Evolutionary conservation across 495 filamentous ascomycete species (phyloP), one percentile per base, ranked within the genome.

Genomic region (Podospora appendiculata): DNA sequence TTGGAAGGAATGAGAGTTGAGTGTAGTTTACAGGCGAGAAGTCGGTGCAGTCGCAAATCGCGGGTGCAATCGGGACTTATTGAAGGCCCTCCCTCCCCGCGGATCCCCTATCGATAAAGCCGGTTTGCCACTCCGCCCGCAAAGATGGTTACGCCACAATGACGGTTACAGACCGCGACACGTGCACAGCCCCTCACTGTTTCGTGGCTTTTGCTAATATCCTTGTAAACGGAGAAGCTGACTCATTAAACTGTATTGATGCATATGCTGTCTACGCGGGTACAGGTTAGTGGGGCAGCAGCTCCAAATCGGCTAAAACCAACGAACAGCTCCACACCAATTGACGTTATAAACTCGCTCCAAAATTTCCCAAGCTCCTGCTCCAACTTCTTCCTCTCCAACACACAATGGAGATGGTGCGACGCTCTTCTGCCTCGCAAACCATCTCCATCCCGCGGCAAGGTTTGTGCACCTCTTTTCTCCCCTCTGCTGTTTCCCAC

Each of bases 391-490:
- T 53, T 47, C 54, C 48, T 40, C 50, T 51, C 39, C 33, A 36
- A 17, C 32, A 16, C 33, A 25, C 25, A 25, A 25, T 25, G 25
- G 25, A 25, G 25, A 25, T 25, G 25, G 25, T 25, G 25, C 25
- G 25, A 25, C 50, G 53, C 49, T 51, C 53, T 56, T 51, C 50
- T 18, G 32, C 53, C 52, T 49, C 48, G 41, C 39, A 41, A 51
- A 48, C 40, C 50, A 45, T 41, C 8, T 47, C 18, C 9, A 11
- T 45, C 25, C 2, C 25, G 25, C 58, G 51, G 58, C 59, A 64
- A 64, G 61, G 65, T 73, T 73, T 65, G 78, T 62, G 70, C 34
- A 41, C 39, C 69, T 71, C 68, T 51, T 45, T 56, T 53, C 25
- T 25, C 25, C 25, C 25, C 25, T 5, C 25, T 25, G 25, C 25